These are phyloP conservation scores for Ogataea saltuana DNA, from an alignment of 805 yeast species.

Conservation along the genomic window DNA sequence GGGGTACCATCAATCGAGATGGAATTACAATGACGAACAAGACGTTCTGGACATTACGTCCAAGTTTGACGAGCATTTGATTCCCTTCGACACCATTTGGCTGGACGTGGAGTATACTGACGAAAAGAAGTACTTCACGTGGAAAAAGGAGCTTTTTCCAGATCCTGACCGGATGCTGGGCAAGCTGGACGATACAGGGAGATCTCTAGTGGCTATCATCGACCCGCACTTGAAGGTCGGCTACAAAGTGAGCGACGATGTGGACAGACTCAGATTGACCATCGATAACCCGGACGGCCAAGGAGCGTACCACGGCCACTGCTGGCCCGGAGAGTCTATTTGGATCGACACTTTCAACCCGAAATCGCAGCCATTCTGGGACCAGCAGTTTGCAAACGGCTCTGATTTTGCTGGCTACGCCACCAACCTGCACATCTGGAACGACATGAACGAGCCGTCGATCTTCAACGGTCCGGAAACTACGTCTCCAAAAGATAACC, in stretches of 20 bases:
- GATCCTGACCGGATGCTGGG: constrained; percentile 69
- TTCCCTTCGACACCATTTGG: constrained; percentile 94
- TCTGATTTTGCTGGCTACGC: constrained; percentile 47
- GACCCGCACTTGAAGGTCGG: constrained; percentile 88
- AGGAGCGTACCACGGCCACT: constrained; percentile 70
- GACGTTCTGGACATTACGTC: constrained; percentile 76
- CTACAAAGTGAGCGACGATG: constrained; percentile 60
- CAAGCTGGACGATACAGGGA: constrained; percentile 65
- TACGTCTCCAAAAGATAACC: constrained; percentile 74
- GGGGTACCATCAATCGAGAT: constrained; percentile 95
- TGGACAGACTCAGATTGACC: constrained; percentile 48
- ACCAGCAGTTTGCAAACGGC: constrained; percentile 47
- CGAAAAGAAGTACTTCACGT: constrained; percentile 83
- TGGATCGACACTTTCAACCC: constrained; percentile 91
- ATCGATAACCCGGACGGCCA: constrained; percentile 43
- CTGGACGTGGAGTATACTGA: constrained; percentile 92
- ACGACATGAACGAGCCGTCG: constrained; percentile 98
- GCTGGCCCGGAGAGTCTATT: constrained; percentile 97
- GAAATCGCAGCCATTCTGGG: constrained; percentile 60
- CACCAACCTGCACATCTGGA: constrained; percentile 83
- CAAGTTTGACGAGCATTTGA: constrained; percentile 67
- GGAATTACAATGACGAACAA: constrained; percentile 90
- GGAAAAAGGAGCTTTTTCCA: constrained; percentile 77
- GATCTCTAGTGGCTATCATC: constrained; percentile 80
- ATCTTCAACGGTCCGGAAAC: constrained; percentile 95